Evolutionary conservation across 352 stramenopile species (phyloP).

Genomic region (Phytophthora vignae): DNA sequence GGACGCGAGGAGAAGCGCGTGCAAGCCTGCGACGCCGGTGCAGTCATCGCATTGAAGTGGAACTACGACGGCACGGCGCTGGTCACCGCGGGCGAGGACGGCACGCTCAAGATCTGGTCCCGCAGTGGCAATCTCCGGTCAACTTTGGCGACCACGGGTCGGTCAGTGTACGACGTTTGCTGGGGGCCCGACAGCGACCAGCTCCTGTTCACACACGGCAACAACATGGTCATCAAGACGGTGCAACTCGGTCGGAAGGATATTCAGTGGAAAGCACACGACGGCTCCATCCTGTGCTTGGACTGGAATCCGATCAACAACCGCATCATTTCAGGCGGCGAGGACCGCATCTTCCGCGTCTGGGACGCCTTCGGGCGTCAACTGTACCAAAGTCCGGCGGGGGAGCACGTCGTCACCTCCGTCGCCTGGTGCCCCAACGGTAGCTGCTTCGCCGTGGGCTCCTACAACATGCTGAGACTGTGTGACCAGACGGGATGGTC

Average conservation of each 20-base stretch:
- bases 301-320: slow-evolving; percentile 95
- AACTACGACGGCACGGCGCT: slow-evolving; percentile 94
- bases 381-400: slow-evolving; percentile 84
- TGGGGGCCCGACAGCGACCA: slow-evolving; percentile 94
- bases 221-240: slow-evolving; percentile 92
- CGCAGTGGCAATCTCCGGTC: slow-evolving; percentile 89
- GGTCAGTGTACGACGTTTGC: slow-evolving; percentile 89
- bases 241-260: slow-evolving; percentile 89
- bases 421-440: slow-evolving; percentile 93
- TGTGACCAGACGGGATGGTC: slow-evolving; percentile 95
- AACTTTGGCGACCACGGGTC: slow-evolving; percentile 82
- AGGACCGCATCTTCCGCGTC: slow-evolving; percentile 94
- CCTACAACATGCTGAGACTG: slow-evolving; percentile 93
- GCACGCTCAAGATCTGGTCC: slow-evolving; percentile 94
- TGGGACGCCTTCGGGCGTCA: slow-evolving; percentile 94
- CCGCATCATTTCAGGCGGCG: slow-evolving; percentile 91
- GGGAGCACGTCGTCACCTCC: slow-evolving; percentile 92
- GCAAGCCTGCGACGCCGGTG: slow-evolving; percentile 77
- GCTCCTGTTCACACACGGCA: slow-evolving; percentile 89
- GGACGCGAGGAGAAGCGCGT: slow-evolving; percentile 94
- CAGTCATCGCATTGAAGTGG: slow-evolving; percentile 92
- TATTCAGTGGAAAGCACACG: slow-evolving; percentile 93
- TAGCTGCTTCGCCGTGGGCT: slow-evolving; percentile 91
- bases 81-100: slow-evolving; percentile 92
- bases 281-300: slow-evolving; percentile 91